Evolutionary conservation across 2,329 filamentous ascomycete genomes (phyloP), one percentile per base, ranked within the genome.

Genomic region (Fusarium torreyae): DNA sequence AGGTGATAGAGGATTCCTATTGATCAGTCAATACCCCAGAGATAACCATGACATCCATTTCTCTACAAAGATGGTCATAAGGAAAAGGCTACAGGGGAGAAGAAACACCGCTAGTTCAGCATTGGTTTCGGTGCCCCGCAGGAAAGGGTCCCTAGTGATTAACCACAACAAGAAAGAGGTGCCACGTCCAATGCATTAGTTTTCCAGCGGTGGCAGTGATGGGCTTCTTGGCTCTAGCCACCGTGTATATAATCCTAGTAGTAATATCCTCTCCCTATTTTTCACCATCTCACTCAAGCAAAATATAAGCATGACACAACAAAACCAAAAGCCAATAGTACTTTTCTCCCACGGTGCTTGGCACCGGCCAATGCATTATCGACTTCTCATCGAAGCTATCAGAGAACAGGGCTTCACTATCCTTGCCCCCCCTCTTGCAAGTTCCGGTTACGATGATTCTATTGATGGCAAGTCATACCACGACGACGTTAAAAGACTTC

Each of bases 361-460:
- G 70, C 63, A 72, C 15, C 60, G 38, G 4, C 63, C 69, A 3
- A 10, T 62, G 15, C 69, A 72, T 10, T 72, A 66, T n/a, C 55
- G 45, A 3, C 13, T 18, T 7, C 49, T 72, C 3, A 62, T 72
- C 10, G 6, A 63, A 28, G 40, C 43, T 2, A 55, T 72, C 3
- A 45, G 53, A 5, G 24, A 31, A 2, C 31, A 62, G 4, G 60
- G 44, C 4, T 61, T 66, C 33, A 66, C 53, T 5, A 54, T 63
- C 5, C 20, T 70, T 1, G 45, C 44, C 0, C 69, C 66, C 7
- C 52, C 66, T 3, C 53, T 65, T 11, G 66, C 69, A 2, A 62
- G 40, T 4, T 50, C 69, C 3, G 69, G 63, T 2, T 68, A 72
- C 6, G 66, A 71, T 39, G 69, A 70, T 13, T 61, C 49, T 0